These are phyloP conservation scores for Penicillium cinerascens DNA, from an alignment of 495 filamentous ascomycete genomes.

Conservation along the genomic window DNA sequence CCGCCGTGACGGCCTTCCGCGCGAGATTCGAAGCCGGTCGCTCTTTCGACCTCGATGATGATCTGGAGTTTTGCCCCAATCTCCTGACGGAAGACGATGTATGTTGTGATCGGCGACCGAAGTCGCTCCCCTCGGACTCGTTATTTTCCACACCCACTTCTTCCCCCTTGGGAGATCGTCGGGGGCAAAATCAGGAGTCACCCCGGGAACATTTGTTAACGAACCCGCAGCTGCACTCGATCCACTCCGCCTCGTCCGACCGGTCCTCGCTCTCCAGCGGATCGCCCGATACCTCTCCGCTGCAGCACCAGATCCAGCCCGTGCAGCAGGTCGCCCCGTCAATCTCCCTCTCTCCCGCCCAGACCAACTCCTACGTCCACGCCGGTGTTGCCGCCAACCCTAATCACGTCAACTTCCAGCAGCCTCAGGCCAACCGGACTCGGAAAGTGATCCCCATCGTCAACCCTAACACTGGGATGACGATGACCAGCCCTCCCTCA, in stretches of 20 bases:
- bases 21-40: constrained; percentile 84
- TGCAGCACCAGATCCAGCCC: constrained; percentile 73
- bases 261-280: constrained; percentile 91
- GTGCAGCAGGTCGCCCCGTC: constrained; percentile 70
- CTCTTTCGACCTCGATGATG: constrained; percentile 96
- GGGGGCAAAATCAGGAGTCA: not conserved
- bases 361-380: constrained; percentile 63
- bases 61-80: constrained; percentile 92
- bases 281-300: constrained; percentile 87
- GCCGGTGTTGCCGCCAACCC: constrained; percentile 47
- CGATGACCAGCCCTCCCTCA: constrained; percentile 82
- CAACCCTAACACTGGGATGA: constrained; percentile 89
- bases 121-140: not conserved
- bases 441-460: constrained; percentile 98
- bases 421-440: constrained; percentile 79
- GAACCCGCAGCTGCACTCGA: constrained; percentile 67
- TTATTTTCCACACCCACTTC: not conserved
- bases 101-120: constrained; percentile 46
- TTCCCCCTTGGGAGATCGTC: constrained; percentile 6
- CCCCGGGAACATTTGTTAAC: constrained; percentile 13
- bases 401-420: constrained; percentile 73
- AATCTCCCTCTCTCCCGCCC: constrained; percentile 75
- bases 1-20: constrained; percentile 70
- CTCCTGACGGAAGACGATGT: constrained; percentile 96
- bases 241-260: constrained; percentile 86